Evolutionary conservation across 352 stramenopile species (phyloP), one percentile per base, ranked within the genome.

Genomic region (Pythium angustatum): DNA sequence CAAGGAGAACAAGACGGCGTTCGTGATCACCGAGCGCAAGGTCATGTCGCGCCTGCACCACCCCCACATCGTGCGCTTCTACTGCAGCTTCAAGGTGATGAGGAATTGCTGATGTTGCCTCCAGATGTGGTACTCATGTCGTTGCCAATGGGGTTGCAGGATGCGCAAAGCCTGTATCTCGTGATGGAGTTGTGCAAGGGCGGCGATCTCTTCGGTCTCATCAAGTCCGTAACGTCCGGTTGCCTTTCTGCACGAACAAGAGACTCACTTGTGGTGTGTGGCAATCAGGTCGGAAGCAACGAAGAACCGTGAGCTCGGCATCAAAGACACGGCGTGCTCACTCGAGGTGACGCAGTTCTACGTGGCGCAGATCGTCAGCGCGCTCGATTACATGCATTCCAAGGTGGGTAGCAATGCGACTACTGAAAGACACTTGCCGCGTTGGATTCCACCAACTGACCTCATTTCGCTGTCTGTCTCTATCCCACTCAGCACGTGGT

Each of bases 341-440:
- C 59, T 90, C 8, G 58, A 81, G 45, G 72, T 97, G 45, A 97
- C 93, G 44, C 82, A 90, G 48, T 97, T 97, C 58, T 95, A 98
- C 66, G 85, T 96, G 30, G 83, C 93, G 36, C 94, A 99, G 79
- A 86, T 99, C 50, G 74, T 96, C 34, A 81, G 87, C 17, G 96
- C 96, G 15, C 75, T 99, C 17, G 83, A 97, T 61, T 99, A 98
- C 76, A 89, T 99, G 65, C 97, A 98, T 77, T 85, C 81, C 11
- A 86, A 92, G 80, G 87, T 95, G 71, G 38, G 8, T 36, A 17
- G 19, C 34, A 34, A 45, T 26, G 19, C 34, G 22, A 57, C 24
- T 65, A 21, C 34, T 30, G 41, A 33, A 34, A 64, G 26, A 63
- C 44, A 30, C 24, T 62, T 17, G 1, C 8, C 15, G 6, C 17